These are phyloP conservation scores for Quambalaria eucalypti DNA, from an alignment of 1,284 basidiomycete species.

Conservation along the genomic window DNA sequence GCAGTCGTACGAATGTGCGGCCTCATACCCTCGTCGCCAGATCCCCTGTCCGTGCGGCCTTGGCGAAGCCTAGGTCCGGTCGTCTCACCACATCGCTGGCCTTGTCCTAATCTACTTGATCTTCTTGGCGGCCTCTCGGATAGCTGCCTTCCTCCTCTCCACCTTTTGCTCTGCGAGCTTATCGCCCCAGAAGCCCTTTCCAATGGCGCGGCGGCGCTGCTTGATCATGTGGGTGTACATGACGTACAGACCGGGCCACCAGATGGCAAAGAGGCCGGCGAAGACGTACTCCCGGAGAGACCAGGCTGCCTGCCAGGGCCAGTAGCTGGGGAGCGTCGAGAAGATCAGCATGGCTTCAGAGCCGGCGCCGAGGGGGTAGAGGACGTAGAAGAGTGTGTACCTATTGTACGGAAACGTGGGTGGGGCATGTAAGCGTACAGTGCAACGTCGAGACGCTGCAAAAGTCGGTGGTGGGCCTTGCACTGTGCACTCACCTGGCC, in stretches of 20 bases:
- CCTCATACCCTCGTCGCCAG: too few species aligned
- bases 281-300: constrained; percentile 48
- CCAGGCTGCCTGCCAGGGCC: constrained; percentile 25
- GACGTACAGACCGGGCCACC: constrained; percentile 88
- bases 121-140: background rate
- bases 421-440: background rate
- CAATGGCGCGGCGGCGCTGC: constrained; percentile 69
- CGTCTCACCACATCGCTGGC: too few species aligned
- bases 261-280: constrained; percentile 63
- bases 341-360: constrained; percentile 81
- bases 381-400: constrained; percentile 83
- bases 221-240: constrained; percentile 83
- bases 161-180: constrained; percentile 15
- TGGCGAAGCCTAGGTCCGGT: too few species aligned
- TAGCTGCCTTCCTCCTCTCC: constrained; percentile 21
- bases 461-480: too few species aligned
- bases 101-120: background rate
- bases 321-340: constrained; percentile 59
- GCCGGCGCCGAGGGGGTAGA: constrained; percentile 83
- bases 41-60: too few species aligned
- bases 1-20: too few species aligned
- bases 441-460: too few species aligned
- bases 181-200: constrained; percentile 47
- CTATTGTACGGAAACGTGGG: constrained; percentile 42
- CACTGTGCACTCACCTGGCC: constrained; percentile 24